phyloP scores from a whole-genome alignment of 208 protist species.

The Porcisia hertigi region DNA sequence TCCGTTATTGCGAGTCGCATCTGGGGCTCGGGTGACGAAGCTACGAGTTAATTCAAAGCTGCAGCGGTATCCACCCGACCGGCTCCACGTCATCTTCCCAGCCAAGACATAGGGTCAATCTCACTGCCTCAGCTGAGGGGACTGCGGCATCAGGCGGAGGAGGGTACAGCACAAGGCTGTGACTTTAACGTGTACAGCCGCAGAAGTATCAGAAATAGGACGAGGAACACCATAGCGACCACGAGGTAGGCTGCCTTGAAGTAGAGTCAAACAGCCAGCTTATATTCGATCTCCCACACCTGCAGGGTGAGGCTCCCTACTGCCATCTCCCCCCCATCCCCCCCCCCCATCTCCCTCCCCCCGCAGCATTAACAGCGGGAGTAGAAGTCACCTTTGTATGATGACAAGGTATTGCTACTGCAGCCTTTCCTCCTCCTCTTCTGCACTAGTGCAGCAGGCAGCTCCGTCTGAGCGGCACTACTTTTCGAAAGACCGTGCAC shows the following conservation, averaged over 20 bases:
- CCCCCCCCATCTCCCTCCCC: no score
- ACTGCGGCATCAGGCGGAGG: not conserved
- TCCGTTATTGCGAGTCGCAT: conserved; percentile 8
- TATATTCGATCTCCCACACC: not conserved
- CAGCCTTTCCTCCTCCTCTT: not conserved
- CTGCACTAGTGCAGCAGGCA: not conserved
- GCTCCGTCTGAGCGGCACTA: not conserved
- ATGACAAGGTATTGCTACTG: no score
- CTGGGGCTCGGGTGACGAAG: not conserved
- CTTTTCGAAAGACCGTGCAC: not conserved
- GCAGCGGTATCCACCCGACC: not conserved
- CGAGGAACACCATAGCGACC: not conserved
- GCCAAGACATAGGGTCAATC: not conserved
- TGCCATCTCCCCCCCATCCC: no score
- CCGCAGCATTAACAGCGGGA: no score
- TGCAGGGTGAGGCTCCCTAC: not conserved
- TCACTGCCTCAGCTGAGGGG: not conserved
- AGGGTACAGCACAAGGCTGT: not conserved
- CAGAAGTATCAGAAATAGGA: not conserved
- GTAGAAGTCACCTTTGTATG: no score
- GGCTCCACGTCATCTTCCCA: no score
- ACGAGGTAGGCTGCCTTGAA: not conserved
- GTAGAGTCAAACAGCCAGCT: not conserved
- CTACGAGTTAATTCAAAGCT: not conserved
- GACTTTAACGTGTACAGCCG: not conserved